Evolutionary conservation across 495 filamentous ascomycete species (phyloP).

Genomic region (Corynascus novoguineensis): DNA sequence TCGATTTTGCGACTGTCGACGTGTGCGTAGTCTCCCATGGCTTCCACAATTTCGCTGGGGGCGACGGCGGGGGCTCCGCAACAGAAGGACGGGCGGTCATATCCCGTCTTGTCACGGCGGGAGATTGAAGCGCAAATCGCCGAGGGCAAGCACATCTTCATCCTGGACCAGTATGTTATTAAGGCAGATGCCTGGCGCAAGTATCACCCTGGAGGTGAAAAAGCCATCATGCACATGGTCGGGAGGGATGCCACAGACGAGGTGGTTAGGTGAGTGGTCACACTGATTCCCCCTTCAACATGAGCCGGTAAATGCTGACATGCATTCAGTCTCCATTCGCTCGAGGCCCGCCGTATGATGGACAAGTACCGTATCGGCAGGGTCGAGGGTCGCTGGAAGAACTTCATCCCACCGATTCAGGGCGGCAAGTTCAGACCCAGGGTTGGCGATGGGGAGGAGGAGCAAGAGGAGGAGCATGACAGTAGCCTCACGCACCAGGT

Average conservation of each 20-base stretch:
- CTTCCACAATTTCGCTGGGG: neutral
- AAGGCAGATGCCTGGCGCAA: constrained; percentile 82
- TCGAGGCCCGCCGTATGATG: constrained; percentile 73
- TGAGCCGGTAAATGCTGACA: neutral
- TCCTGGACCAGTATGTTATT: constrained; percentile 73
- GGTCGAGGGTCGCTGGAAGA: constrained; percentile 76
- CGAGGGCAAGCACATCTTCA: constrained; percentile 73
- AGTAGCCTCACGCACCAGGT: constrained; percentile 32
- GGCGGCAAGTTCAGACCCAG: constrained; percentile 70
- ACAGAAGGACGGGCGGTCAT: constrained; percentile 13
- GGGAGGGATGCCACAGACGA: constrained; percentile 96
- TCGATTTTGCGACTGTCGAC: too few species aligned
- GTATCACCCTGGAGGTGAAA: constrained; percentile 90
- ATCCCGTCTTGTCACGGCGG: constrained; percentile 55
- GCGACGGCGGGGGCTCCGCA: neutral
- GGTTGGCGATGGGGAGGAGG: constrained; percentile 27
- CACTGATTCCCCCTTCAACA: neutral
- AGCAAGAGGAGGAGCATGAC: constrained; percentile 38
- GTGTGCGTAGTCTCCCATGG: too few species aligned
- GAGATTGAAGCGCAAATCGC: constrained; percentile 86
- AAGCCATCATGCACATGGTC: constrained; percentile 90
- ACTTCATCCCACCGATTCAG: constrained; percentile 89
- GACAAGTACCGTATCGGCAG: constrained; percentile 75
- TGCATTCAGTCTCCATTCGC: constrained; percentile 67
- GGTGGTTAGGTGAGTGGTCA: constrained; percentile 69